Conservation (phyloP, 345 rosid genomes). For the Turritis glabra region DNA sequence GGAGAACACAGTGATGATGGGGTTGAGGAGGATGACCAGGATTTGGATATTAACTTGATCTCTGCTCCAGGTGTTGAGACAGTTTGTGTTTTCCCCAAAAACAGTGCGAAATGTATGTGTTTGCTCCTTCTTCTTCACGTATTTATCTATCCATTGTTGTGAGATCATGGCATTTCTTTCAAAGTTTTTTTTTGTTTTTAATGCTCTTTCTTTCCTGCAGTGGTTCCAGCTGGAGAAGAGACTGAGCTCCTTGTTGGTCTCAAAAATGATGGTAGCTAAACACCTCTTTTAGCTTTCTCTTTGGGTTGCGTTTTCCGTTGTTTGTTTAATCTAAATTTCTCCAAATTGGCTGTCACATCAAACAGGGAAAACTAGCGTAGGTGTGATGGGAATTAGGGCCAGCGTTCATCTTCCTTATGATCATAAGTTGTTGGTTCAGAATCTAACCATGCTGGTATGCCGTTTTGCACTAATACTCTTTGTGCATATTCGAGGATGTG, state of each 20-base stretch:
- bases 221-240: slow-evolving; percentile 86
- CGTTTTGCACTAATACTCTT: too few species aligned
- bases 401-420: slow-evolving; percentile 89
- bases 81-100: slow-evolving; percentile 77
- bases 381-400: slow-evolving; percentile 83
- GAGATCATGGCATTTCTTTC: background rate
- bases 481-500: too few species aligned
- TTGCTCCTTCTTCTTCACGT: background rate
- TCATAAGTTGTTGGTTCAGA: slow-evolving; percentile 74
- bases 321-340: background rate
- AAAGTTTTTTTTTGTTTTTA: background rate
- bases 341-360: slow-evolving; percentile 22
- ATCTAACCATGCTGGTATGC: slow-evolving; percentile 89
- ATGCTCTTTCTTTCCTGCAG: slow-evolving; percentile 45
- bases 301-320: background rate
- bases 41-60: slow-evolving; percentile 54
- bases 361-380: slow-evolving; percentile 63
- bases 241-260: slow-evolving; percentile 81
- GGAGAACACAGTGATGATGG: slow-evolving; percentile 46
- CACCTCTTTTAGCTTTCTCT: background rate
- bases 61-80: slow-evolving; percentile 79
- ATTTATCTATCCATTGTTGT: background rate
- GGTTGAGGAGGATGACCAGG: slow-evolving; percentile 63
- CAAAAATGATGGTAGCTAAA: slow-evolving; percentile 76
- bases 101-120: slow-evolving; percentile 63